Percentiles rank a stretch among this genome's conserved stretches.
Evolutionary conservation across 2,329 filamentous ascomycete species (phyloP).

Genomic region (Clarireedia monteithiana): DNA sequence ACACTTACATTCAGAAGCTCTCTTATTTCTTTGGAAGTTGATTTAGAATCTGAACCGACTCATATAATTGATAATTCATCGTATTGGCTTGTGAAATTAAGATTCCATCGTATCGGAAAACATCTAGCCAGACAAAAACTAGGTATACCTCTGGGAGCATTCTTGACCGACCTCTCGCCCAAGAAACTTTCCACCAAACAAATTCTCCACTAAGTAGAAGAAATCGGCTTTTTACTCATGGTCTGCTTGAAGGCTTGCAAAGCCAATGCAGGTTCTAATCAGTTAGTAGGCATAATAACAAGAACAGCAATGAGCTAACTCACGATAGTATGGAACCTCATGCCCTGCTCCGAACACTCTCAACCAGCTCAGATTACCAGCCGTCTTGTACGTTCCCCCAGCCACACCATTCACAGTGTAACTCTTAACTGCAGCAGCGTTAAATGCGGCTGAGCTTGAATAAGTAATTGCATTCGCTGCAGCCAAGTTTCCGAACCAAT

Average conservation of each 20-base stretch:
- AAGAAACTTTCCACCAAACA: too few relatives aligned
- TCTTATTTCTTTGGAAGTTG: too few relatives aligned
- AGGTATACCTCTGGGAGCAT: too few relatives aligned
- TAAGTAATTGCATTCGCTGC: slow-evolving; percentile 41
- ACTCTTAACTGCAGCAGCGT: slow-evolving; percentile 27
- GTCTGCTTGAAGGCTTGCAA: slow-evolving; percentile 41
- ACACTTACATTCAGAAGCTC: too few relatives aligned
- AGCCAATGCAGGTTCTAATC: slow-evolving; percentile 34
- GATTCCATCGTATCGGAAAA: too few relatives aligned
- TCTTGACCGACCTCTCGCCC: too few relatives aligned
- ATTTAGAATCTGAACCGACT: too few relatives aligned
- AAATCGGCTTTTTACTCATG: slow-evolving; percentile 31
- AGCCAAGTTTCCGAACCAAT: slow-evolving; percentile 45
- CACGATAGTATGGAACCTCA: slow-evolving; percentile 24
- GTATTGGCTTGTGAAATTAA: too few relatives aligned
- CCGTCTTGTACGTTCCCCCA: slow-evolving; percentile 42
- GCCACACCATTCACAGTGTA: slow-evolving; percentile 43
- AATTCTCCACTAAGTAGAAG: slow-evolving; percentile 26
- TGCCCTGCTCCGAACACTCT: slow-evolving; percentile 40
- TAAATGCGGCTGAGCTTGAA: slow-evolving; percentile 34
- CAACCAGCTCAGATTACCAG: slow-evolving; percentile 42
- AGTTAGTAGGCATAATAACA: not conserved
- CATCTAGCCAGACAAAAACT: too few relatives aligned
- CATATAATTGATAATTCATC: too few relatives aligned
- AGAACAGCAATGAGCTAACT: not conserved